Base-by-base conservation (phyloP, 2,329 filamentous ascomycete genomes). In the Whalleya microplaca region DNA sequence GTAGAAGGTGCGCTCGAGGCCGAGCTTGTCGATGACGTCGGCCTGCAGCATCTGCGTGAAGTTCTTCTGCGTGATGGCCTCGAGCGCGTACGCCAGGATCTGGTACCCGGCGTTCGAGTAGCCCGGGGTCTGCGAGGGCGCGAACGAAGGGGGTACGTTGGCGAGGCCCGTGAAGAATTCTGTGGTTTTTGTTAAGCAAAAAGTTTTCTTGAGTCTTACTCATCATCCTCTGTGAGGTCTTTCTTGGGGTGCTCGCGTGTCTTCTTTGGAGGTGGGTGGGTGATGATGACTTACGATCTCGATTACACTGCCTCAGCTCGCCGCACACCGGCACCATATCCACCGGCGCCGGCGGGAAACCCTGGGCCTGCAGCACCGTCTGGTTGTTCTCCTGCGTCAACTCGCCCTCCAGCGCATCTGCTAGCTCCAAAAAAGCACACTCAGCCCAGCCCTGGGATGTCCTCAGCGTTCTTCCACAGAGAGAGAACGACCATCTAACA, bases 101-200 rank as follows among this genome's bases (percentile, higher is more conserved):
- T 69, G 64, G 45, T 68, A 70, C 1, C 59, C 68, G 21, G 66
- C 53, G 20, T 70, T 69, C 14, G 64, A 68, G 48, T 70, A 70
- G 5, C 58, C 67, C 1, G 65, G 55, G 2, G 66, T 69, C 21
- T 61, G 58, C 7, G 62, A 64, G 6, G 68, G 65, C 3, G 53
- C 48, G 44, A 68, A 70, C 1, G 67, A 69, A 2, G 67, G 67
- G 1, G 68, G 67, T 1, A 66, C 57, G 21, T 62, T 60, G 27
- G 49, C 56, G 23, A 70, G 43, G 4, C 68, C 66, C 0, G 51
- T 45, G 53, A 69, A 68, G 23, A 69, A 48, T 41, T 68, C 68
- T 70, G 29, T 20, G 20, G 1, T 14, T 1, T 1, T 20, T 1
- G 4, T 43, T 23, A 21, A n/a, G 47, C 61, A 41, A 56, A 48